A percentile compares a stretch with the other conserved stretches of the same genome.
Conservation (phyloP, 345 rosid species). For the Syzygium aromaticum region DNA sequence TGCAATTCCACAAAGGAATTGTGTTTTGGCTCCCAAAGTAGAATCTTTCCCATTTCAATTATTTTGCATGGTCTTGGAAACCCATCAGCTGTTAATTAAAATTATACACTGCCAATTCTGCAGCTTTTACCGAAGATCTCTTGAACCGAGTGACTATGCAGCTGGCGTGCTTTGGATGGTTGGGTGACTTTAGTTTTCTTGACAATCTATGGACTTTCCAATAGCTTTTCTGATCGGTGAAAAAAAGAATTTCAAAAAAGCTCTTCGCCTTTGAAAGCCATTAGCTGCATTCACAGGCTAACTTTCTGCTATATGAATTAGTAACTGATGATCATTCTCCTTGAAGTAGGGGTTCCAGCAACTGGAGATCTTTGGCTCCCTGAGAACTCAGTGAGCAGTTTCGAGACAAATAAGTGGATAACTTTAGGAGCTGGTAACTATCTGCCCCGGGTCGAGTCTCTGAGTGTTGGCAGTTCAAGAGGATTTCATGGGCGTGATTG, state of each 20-base stretch:
- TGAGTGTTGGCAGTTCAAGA: not conserved
- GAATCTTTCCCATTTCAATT: not conserved
- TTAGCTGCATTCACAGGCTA: not conserved
- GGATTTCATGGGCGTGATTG: not conserved
- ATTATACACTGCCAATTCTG: not conserved
- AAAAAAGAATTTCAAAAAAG: not conserved
- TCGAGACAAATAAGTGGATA: not conserved
- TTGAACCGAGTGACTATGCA: not conserved
- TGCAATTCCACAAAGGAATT: not conserved
- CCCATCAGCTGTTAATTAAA: not conserved
- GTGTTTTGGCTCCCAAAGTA: not conserved
- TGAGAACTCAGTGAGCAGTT: not conserved
- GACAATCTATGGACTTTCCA: not conserved
- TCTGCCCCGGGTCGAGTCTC: not conserved
- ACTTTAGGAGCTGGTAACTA: not conserved
- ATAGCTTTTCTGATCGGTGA: not conserved
- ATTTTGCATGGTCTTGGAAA: not conserved
- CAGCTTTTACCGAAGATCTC: not conserved
- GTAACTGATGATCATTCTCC: not conserved
- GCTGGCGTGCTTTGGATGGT: not conserved
- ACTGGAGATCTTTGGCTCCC: not conserved
- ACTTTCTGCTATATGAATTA: not conserved
- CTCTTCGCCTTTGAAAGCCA: not conserved
- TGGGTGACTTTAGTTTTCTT: not conserved
- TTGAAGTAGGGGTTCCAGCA: not conserved